A percentile compares a stretch with the other conserved stretches of the same genome.
Conservation (phyloP, 495 filamentous ascomycete genomes). For the Daldinia decipiens region DNA sequence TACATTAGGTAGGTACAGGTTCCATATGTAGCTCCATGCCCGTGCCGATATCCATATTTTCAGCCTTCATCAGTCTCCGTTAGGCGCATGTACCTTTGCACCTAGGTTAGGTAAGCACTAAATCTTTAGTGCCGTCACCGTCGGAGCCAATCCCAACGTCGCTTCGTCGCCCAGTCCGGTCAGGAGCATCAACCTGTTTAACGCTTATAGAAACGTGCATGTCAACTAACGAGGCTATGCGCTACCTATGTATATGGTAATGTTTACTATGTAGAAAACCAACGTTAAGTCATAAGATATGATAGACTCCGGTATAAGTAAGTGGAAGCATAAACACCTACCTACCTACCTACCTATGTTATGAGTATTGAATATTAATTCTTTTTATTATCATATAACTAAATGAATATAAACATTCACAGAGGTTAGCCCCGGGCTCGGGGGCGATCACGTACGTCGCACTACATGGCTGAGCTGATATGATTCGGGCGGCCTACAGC, state of each 20-base stretch:
- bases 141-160: constrained; percentile 1
- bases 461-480: neutral
- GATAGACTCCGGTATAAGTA: too few species aligned
- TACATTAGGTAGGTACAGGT: neutral
- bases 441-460: neutral
- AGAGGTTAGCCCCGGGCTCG: neutral
- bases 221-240: too few species aligned
- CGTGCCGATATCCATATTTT: neutral
- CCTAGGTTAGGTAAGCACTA: constrained; percentile 2
- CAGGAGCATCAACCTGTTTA: neutral
- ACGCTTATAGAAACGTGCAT: too few species aligned
- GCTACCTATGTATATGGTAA: too few species aligned
- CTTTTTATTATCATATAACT: too few species aligned
- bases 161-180: neutral
- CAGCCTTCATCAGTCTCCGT: constrained; percentile 17
- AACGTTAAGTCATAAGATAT: too few species aligned
- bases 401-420: neutral
- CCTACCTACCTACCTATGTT: too few species aligned
- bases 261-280: too few species aligned
- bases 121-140: neutral
- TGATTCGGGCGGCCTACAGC: neutral
- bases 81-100: neutral
- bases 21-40: neutral
- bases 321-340: too few species aligned
- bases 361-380: too few species aligned